phyloP scores from a whole-genome alignment of 139 green algal species.

The Chlamydomonas applanata region DNA sequence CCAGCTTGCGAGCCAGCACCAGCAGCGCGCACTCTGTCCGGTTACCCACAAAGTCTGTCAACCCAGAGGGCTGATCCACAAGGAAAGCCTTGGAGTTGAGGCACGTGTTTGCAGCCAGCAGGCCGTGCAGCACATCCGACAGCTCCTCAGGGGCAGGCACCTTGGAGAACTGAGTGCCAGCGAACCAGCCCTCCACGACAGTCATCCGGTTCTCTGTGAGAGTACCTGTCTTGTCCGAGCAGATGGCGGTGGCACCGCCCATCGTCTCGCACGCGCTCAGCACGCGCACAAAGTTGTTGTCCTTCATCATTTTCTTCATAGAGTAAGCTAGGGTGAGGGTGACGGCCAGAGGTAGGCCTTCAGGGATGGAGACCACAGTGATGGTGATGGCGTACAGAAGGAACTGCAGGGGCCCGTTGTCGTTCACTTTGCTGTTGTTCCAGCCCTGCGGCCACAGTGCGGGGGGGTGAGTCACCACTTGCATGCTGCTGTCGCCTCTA shows the following conservation, averaged over 20 bases:
- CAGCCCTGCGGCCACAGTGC: too few species aligned
- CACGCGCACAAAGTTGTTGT: constrained; percentile 74
- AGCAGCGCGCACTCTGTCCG: constrained; percentile 94
- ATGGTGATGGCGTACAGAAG: constrained; percentile 97
- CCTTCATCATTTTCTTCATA: constrained; percentile 95
- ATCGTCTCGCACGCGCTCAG: constrained; percentile 91
- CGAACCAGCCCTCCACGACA: constrained; percentile 89
- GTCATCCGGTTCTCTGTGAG: constrained; percentile 99
- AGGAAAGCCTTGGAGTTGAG: constrained; percentile 79
- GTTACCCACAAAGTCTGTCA: constrained; percentile 86
- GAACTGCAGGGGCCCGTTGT: constrained; percentile 72
- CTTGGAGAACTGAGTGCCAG: constrained; percentile 47
- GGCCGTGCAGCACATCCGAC: constrained; percentile 28
- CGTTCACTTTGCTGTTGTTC: too few species aligned
- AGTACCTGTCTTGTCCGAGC: constrained; percentile 95
- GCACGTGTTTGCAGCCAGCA: constrained; percentile 64
- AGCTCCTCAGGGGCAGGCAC: constrained; percentile 49
- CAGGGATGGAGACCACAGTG: constrained; percentile 68
- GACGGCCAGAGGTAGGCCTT: too few species aligned
- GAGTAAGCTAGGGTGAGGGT: constrained; percentile 82
- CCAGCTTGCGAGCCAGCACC: constrained; percentile 73
- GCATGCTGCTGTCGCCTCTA: too few species aligned
- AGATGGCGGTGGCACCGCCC: constrained; percentile 96
- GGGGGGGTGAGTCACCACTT: too few species aligned
- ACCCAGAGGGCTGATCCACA: constrained; percentile 38